Evolutionary conservation across 2,329 filamentous ascomycete genomes (phyloP).

Genomic region (Geosmithia putterillii): DNA sequence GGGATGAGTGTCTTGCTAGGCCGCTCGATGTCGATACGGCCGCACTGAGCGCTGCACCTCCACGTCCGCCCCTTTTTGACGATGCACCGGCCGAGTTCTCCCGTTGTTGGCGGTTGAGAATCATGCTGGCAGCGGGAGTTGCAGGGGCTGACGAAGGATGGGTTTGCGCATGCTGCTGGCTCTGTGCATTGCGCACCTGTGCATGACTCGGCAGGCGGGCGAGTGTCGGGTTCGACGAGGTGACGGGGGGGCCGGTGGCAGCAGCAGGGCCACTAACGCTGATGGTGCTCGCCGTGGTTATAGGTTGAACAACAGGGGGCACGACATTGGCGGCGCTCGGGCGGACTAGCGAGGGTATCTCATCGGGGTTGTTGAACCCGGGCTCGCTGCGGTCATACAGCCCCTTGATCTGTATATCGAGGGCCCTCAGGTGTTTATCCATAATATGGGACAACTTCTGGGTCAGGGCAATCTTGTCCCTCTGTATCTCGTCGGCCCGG

Average conservation of each 20-base stretch:
- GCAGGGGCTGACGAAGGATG: conserved; percentile 45
- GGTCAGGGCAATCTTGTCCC: conserved; percentile 61
- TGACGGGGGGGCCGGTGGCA: conserved; percentile 12
- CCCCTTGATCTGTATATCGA: conserved; percentile 50
- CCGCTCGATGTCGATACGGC: conserved; percentile 41
- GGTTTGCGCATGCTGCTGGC: conserved; percentile 8
- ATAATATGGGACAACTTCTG: conserved; percentile 48
- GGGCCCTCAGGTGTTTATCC: conserved; percentile 51
- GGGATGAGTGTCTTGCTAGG: conserved; percentile 48
- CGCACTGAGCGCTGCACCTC: conserved; percentile 32
- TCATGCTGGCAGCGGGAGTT: conserved; percentile 48
- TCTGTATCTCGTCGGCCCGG: conserved; percentile 56
- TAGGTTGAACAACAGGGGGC: conserved; percentile 24
- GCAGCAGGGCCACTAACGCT: conserved; percentile 7
- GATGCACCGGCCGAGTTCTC: conserved; percentile 48
- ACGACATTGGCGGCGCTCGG: conserved; percentile 41
- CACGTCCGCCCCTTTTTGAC: conserved; percentile 40
- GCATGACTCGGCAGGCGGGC: conserved; percentile 28
- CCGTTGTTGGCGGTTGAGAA: conserved; percentile 39
- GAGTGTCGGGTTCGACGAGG: conserved; percentile 24
- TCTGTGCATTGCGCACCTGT: conserved; percentile 36
- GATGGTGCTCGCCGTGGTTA: conserved; percentile 27
- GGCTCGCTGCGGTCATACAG: conserved; percentile 50
- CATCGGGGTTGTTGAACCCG: conserved; percentile 49
- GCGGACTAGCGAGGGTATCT: conserved; percentile 50